Base-by-base conservation (phyloP, 2,329 filamentous ascomycete species). In the Byssochlamys sp. region DNA sequence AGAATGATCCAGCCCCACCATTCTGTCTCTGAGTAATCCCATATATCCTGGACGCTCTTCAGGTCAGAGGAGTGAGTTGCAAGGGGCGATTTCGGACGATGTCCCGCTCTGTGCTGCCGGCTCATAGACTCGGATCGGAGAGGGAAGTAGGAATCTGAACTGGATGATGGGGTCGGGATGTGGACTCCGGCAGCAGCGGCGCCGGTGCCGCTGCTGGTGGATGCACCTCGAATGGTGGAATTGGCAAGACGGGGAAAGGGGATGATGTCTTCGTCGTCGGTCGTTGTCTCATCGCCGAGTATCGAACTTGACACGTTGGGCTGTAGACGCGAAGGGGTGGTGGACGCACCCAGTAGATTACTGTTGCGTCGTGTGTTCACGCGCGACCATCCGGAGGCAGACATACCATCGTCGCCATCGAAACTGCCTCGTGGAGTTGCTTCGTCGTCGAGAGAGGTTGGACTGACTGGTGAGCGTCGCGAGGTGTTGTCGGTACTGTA, bases 1-100 rank as follows among this genome's bases (percentile, higher is more conserved):
- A 99, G 78, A 53, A 99, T 87, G 6, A 96, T 87, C 90, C 92
- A 99, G 0, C 94, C 94, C 92, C 94, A 99, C 86, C 90, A 95
- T 67, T 94, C 91, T 0, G 94, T 99, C 76, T 96, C 91, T 49
- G 87, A 84, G 69, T 97, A 96, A 74, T 96, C 90, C 86, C 90
- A 94, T 59, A 66, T 79, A 72, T 59, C 80, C 73, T 59, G 78
- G 73, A 56, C 78, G 11, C 57, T 68, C 52, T 64, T 66, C 55
- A 69, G 68, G 51, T 69, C 67, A 6, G 64, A 65, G 12, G 62
- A 61, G 63, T 63, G 75, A 59, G 68, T 72, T 61, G 64, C 72
- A 54, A 75, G 66, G 5, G 73, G 72, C 4, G 74, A 72, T 61
- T 73, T 74, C 29, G 69, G 66, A 31, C 69, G 70, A 48, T 70